Percentiles rank a stretch among this genome's conserved stretches.
Conservation (phyloP, 176 grass and related monocot genomes). For the Oryza punctata region DNA sequence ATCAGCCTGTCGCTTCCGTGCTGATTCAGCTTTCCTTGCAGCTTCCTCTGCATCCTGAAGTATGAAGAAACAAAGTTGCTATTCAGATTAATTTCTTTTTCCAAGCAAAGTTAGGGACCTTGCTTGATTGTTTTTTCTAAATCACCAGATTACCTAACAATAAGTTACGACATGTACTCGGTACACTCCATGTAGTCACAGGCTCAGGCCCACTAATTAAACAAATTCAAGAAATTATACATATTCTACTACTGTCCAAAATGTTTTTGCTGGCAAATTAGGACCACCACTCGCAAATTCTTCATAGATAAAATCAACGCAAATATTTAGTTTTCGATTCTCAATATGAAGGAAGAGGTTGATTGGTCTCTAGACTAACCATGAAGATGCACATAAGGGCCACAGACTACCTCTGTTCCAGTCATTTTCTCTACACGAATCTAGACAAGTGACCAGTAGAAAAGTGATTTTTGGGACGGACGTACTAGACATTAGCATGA, state of each 20-base stretch:
- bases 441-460: no score
- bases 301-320: not conserved
- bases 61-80: not conserved
- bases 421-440: no score
- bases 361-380: not conserved
- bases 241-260: not conserved
- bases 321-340: not conserved
- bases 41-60: slow-evolving; percentile 61
- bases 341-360: not conserved
- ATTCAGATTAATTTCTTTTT: not conserved
- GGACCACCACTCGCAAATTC: not conserved
- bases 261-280: not conserved
- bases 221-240: not conserved
- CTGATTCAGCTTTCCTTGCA: slow-evolving; percentile 59
- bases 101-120: not conserved
- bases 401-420: not conserved
- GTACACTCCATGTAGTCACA: not conserved
- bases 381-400: not conserved
- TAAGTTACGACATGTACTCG: not conserved
- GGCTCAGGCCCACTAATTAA: not conserved
- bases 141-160: not conserved
- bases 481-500: not conserved
- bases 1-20: slow-evolving; percentile 55
- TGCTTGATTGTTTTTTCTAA: not conserved
- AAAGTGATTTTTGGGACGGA: no score